A percentile compares a stretch with the other conserved stretches of the same genome.
Conservation (phyloP, 1,284 basidiomycete species). For the Cystobasidiaceae sp. region DNA sequence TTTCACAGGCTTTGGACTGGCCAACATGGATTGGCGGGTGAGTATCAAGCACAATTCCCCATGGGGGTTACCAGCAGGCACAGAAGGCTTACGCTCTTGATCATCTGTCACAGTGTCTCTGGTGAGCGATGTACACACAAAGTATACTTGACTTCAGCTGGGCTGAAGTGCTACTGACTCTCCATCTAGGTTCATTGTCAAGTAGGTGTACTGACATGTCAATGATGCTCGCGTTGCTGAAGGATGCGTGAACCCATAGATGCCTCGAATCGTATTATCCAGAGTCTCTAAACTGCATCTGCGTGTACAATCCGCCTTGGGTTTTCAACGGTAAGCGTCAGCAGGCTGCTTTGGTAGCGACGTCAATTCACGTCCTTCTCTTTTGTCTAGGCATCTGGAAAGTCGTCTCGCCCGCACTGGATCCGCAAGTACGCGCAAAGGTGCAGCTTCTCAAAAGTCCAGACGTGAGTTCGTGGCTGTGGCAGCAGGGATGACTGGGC, state of each 20-base stretch:
- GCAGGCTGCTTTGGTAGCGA: background rate
- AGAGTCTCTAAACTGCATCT: constrained; percentile 46
- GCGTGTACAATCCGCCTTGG: constrained; percentile 48
- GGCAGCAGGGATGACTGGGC: constrained; percentile 39
- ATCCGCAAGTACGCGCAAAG: constrained; percentile 43
- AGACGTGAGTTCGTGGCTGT: constrained; percentile 40
- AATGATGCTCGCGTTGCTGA: constrained; percentile 35
- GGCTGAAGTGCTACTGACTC: background rate
- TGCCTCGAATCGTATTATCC: constrained; percentile 30
- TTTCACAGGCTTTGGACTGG: constrained; percentile 33
- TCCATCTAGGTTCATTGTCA: constrained; percentile 6
- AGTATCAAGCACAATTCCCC: background rate
- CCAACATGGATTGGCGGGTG: constrained; percentile 29
- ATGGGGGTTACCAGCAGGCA: background rate
- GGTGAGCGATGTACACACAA: too few species aligned
- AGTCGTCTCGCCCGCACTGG: constrained; percentile 39
- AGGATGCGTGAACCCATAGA: background rate
- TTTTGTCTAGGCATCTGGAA: constrained; percentile 35
- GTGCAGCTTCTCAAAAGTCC: constrained; percentile 42
- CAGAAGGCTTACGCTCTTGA: background rate
- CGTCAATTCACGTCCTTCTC: background rate
- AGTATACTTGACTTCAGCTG: too few species aligned
- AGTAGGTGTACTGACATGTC: background rate
- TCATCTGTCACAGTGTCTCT: background rate
- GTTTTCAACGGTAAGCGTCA: constrained; percentile 45